Evolutionary conservation across 495 filamentous ascomycete species (phyloP).

Genomic region (Aspergillus haitiensis): DNA sequence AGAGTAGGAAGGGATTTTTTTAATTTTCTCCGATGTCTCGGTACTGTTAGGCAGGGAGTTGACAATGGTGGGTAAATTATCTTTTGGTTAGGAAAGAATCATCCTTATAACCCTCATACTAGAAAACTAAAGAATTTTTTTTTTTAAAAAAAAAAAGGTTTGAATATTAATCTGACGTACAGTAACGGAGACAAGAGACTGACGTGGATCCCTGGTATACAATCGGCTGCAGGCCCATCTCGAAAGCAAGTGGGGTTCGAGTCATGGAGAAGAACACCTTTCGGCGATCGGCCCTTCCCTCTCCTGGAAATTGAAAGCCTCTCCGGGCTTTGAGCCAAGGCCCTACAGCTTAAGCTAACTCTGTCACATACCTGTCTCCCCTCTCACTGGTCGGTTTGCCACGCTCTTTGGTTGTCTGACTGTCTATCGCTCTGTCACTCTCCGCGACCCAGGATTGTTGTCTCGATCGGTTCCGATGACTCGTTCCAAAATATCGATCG

Average conservation of each 20-base stretch:
- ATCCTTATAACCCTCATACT: no score
- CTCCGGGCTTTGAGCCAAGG: conserved; percentile 17
- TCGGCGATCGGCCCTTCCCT: conserved; percentile 27
- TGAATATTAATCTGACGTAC: conserved; percentile 17
- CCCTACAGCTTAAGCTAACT: not conserved
- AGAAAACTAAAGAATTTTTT: no score
- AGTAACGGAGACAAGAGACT: conserved; percentile 13
- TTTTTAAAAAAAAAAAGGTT: no score
- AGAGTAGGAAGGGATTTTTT: no score
- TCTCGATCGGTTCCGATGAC: conserved; percentile 15
- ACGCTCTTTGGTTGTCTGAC: not conserved
- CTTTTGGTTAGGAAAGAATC: no score
- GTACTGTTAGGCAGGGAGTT: no score
- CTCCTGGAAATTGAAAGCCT: conserved; percentile 19
- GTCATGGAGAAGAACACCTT: conserved; percentile 20
- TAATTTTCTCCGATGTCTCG: no score
- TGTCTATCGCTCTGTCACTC: conserved; percentile 1
- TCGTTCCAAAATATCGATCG: conserved; percentile 13
- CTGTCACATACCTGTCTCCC: conserved; percentile 10
- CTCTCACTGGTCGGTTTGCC: not conserved
- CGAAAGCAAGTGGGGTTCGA: conserved; percentile 15
- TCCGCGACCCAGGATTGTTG: not conserved
- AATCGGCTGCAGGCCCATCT: conserved; percentile 15
- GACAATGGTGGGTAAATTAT: no score
- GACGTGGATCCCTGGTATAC: conserved; percentile 19